Conservation (phyloP, 257 asterid species). For the Knoxia roxburghii region DNA sequence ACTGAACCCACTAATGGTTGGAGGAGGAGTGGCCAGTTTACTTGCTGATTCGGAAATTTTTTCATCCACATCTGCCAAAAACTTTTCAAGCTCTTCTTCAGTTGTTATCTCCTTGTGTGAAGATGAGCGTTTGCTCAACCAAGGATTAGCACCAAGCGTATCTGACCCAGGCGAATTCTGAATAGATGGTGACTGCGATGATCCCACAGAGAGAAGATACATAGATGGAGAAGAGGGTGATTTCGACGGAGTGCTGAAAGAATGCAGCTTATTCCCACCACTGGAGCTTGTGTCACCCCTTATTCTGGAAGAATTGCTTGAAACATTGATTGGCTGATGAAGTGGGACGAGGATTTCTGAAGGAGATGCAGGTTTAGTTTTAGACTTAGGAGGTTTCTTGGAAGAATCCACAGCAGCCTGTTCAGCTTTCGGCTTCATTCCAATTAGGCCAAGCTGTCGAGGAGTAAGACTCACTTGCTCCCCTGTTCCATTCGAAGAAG, state of each 20-base stretch:
- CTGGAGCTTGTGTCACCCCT: conserved; percentile 54
- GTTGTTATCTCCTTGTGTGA: conserved; percentile 64
- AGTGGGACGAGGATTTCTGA: conserved; percentile 67
- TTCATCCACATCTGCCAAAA: conserved; percentile 84
- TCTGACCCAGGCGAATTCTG: conserved; percentile 54
- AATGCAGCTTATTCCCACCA: conserved; percentile 43
- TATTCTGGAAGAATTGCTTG: conserved; percentile 40
- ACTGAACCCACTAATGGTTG: conserved; percentile 60
- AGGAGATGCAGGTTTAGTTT: conserved; percentile 41
- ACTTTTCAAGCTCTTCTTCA: conserved; percentile 65
- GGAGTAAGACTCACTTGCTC: conserved; percentile 54
- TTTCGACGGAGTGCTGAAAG: conserved; percentile 53
- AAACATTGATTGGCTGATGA: conserved; percentile 54
- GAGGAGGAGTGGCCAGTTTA: conserved; percentile 76
- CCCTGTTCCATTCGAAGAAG: conserved; percentile 60
- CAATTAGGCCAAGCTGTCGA: conserved; percentile 74
- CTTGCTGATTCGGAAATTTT: conserved; percentile 65
- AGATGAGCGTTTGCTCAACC: conserved; percentile 65
- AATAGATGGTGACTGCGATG: conserved; percentile 50
- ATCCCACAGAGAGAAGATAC: conserved; percentile 56
- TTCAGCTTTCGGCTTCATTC: conserved; percentile 56
- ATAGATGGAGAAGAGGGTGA: conserved; percentile 75
- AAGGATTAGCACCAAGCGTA: conserved; percentile 53
- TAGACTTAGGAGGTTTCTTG: conserved; percentile 71
- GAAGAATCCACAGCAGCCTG: conserved; percentile 39